Evolutionary conservation across 441 rosid species (phyloP).

Genomic region (Bocquillonia castaneifolia): DNA sequence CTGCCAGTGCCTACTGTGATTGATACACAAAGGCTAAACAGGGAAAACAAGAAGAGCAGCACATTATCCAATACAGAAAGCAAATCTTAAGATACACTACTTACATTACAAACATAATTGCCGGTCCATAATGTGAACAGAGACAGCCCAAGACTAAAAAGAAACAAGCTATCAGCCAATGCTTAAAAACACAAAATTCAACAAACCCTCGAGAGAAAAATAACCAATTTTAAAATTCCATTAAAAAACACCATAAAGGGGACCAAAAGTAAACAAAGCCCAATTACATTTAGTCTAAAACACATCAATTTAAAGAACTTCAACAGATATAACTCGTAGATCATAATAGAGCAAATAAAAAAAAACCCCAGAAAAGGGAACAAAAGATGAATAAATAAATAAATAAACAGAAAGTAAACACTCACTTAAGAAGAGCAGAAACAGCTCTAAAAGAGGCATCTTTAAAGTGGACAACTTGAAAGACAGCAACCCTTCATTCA

Average conservation of each 20-base stretch:
- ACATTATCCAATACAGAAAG: constrained; percentile 3
- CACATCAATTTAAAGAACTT: constrained; percentile 14
- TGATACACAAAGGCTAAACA: not conserved
- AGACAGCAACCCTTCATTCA: constrained; percentile 39
- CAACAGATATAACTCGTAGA: constrained; percentile 25
- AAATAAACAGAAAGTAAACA: constrained; percentile 1
- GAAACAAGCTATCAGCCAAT: constrained; percentile 12
- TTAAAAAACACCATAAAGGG: not conserved
- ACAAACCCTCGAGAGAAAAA: not conserved
- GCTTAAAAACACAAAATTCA: not conserved
- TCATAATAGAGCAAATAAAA: constrained; percentile 25
- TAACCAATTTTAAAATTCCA: constrained; percentile 8
- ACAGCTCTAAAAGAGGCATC: constrained; percentile 26
- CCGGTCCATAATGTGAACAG: not conserved
- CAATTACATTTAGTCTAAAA: not conserved
- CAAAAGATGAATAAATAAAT: not conserved
- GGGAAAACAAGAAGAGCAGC: constrained; percentile 6
- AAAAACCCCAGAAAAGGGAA: constrained; percentile 22
- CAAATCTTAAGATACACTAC: constrained; percentile 10
- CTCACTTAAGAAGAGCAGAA: constrained; percentile 47
- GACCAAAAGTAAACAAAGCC: constrained; percentile 5
- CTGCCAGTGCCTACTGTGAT: too few relatives aligned
- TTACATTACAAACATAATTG: not conserved
- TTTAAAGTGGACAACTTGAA: constrained; percentile 22
- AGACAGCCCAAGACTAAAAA: constrained; percentile 10